A percentile compares a stretch with the other conserved stretches of the same genome.
These are phyloP conservation scores for Isabelozyma rhagii DNA, from an alignment of 805 yeast species.

Conservation along the genomic window DNA sequence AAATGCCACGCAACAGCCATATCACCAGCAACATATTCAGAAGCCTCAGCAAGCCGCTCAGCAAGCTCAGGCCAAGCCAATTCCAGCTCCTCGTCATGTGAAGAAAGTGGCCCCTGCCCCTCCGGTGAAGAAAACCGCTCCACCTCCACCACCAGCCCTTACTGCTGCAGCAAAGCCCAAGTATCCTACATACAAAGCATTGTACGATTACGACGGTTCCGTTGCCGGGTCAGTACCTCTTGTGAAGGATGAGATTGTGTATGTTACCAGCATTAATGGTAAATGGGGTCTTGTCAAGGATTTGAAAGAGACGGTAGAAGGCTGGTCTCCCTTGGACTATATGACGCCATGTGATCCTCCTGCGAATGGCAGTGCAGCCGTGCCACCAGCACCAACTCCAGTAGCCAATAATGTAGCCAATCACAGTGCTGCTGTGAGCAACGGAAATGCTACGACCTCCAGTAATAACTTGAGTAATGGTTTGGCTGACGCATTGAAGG, in stretches of 20 bases:
- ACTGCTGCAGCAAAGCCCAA: slow-evolving; percentile 53
- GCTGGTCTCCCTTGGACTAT: slow-evolving; percentile 98
- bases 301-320: slow-evolving; percentile 73
- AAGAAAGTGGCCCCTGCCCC: slow-evolving; percentile 57
- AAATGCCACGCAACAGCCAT: slow-evolving; percentile 2
- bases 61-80: slow-evolving; percentile 8
- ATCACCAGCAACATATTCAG: slow-evolving; percentile 8
- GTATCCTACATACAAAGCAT: slow-evolving; percentile 77
- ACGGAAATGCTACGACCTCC: slow-evolving; percentile 11
- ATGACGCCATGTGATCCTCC: slow-evolving; percentile 60
- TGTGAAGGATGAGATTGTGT: slow-evolving; percentile 70
- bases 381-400: slow-evolving; percentile 38
- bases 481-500: slow-evolving; percentile 65
- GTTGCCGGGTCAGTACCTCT: slow-evolving; percentile 81
- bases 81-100: slow-evolving; percentile 22
- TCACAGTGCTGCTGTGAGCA: slow-evolving; percentile 11
- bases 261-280: slow-evolving; percentile 69
- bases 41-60: slow-evolving; percentile 1
- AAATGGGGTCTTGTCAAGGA: slow-evolving; percentile 94
- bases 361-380: slow-evolving; percentile 20
- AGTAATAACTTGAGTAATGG: slow-evolving; percentile 46
- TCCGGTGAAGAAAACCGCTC: slow-evolving; percentile 44
- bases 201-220: slow-evolving; percentile 85
- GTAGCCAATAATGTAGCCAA: slow-evolving; percentile 9
- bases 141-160: slow-evolving; percentile 65